phyloP scores from a whole-genome alignment of 352 stramenopile species.

The Phytophthora sansomeana region DNA sequence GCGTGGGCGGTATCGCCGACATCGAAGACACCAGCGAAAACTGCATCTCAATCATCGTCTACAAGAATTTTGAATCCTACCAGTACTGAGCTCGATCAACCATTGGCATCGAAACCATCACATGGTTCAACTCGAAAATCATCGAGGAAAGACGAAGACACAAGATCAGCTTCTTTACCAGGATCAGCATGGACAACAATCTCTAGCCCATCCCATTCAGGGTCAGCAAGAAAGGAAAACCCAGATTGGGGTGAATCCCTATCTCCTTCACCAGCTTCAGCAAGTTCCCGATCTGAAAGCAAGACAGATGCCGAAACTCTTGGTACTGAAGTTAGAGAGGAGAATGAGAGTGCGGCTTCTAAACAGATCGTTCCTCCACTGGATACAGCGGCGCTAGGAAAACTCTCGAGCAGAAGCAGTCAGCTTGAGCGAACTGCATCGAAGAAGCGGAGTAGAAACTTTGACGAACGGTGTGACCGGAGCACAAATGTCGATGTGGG shows the following conservation, averaged over 20 bases:
- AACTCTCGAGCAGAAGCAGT: conserved; percentile 19
- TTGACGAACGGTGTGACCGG: background rate
- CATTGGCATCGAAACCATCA: background rate
- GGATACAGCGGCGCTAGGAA: conserved; percentile 17
- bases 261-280: background rate
- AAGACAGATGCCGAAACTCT: background rate
- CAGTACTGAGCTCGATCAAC: background rate
- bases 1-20: conserved; percentile 33
- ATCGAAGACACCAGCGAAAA: conserved; percentile 1
- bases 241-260: background rate
- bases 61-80: background rate
- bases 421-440: conserved; percentile 12
- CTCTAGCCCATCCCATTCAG: background rate
- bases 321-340: background rate
- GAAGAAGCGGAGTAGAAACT: conserved; percentile 21
- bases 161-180: background rate
- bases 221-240: background rate
- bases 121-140: background rate
- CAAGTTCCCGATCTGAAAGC: background rate
- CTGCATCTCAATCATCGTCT: background rate
- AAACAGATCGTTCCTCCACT: conserved; percentile 1
- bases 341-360: background rate
- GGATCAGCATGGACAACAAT: conserved; percentile 12
- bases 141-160: background rate
- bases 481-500: conserved; percentile 4